A percentile compares a stretch with the other conserved stretches of the same genome.
Conservation (phyloP, 305 asterid species). For the Fraxinus platypoda region DNA sequence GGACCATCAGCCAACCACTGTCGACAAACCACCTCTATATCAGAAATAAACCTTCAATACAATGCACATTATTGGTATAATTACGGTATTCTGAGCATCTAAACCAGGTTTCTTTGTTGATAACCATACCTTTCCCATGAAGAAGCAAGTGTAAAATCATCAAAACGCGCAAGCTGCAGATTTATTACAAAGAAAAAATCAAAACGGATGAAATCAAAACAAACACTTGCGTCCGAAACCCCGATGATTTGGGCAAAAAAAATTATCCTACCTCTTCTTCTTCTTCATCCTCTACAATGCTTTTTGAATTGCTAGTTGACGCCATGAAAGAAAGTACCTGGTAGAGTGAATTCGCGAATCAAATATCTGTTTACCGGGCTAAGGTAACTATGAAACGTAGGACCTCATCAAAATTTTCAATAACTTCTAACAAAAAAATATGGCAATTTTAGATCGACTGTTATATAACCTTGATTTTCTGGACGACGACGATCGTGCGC, state of each 20-base stretch:
- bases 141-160: constrained; percentile 88
- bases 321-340: constrained; percentile 26
- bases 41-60: constrained; percentile 73
- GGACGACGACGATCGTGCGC: not conserved
- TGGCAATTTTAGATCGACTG: not conserved
- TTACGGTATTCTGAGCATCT: constrained; percentile 9
- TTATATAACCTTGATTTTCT: not conserved
- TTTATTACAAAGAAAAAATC: not conserved
- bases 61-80: constrained; percentile 11
- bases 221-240: not conserved
- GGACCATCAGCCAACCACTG: constrained; percentile 91
- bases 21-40: constrained; percentile 89
- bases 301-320: constrained; percentile 34
- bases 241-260: not conserved
- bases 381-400: too few relatives aligned
- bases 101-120: not conserved
- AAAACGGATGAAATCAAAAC: not conserved
- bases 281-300: constrained; percentile 27
- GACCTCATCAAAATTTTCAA: not conserved
- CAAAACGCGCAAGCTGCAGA: constrained; percentile 79
- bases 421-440: not conserved
- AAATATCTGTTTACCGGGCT: not conserved
- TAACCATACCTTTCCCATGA: constrained; percentile 79
- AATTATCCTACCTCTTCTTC: constrained; percentile 38
- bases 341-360: not conserved